phyloP scores from a whole-genome alignment of 306 rosid species.

The Aeschynomene evenia region DNA sequence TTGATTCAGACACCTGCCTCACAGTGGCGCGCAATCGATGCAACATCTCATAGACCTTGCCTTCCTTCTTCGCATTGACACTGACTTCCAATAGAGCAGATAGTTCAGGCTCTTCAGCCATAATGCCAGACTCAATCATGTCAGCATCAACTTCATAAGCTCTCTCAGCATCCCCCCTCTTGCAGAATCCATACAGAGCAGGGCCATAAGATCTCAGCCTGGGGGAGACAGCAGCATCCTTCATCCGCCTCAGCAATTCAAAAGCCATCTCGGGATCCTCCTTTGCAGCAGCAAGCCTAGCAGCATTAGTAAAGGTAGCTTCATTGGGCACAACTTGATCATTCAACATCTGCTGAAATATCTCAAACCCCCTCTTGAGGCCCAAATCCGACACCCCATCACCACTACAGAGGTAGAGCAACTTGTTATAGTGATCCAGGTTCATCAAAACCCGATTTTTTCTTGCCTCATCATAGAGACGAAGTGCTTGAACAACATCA shows the following conservation, averaged over 20 bases:
- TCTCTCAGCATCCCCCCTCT: slow-evolving; percentile 62
- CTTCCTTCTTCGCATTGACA: slow-evolving; percentile 38
- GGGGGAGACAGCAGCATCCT: slow-evolving; percentile 50
- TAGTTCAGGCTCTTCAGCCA: slow-evolving; percentile 74
- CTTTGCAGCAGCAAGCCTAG: slow-evolving; percentile 72
- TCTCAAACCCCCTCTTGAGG: slow-evolving; percentile 71
- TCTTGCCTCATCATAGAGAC: slow-evolving; percentile 71
- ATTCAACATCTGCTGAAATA: slow-evolving; percentile 62
- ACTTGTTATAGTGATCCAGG: slow-evolving; percentile 55
- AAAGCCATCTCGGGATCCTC: slow-evolving; percentile 89
- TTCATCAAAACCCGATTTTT: slow-evolving; percentile 38
- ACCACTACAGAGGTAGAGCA: slow-evolving; percentile 68
- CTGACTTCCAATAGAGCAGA: slow-evolving; percentile 69
- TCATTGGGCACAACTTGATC: slow-evolving; percentile 68
- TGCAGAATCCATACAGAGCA: slow-evolving; percentile 74
- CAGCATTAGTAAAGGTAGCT: slow-evolving; percentile 77
- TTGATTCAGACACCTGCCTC: slow-evolving; percentile 78
- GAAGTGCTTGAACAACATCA: slow-evolving; percentile 58
- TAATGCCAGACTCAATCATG: slow-evolving; percentile 60
- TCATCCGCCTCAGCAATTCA: slow-evolving; percentile 72
- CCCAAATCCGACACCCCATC: slow-evolving; percentile 18
- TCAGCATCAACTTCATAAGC: slow-evolving; percentile 74
- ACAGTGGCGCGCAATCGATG: slow-evolving; percentile 62
- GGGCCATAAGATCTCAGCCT: slow-evolving; percentile 89
- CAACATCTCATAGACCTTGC: slow-evolving; percentile 75